Percentiles rank a stretch among this genome's conserved stretches.
These are phyloP conservation scores for Lactarius psammicola DNA, from an alignment of 768 basidiomycete genomes.

Conservation along the genomic window DNA sequence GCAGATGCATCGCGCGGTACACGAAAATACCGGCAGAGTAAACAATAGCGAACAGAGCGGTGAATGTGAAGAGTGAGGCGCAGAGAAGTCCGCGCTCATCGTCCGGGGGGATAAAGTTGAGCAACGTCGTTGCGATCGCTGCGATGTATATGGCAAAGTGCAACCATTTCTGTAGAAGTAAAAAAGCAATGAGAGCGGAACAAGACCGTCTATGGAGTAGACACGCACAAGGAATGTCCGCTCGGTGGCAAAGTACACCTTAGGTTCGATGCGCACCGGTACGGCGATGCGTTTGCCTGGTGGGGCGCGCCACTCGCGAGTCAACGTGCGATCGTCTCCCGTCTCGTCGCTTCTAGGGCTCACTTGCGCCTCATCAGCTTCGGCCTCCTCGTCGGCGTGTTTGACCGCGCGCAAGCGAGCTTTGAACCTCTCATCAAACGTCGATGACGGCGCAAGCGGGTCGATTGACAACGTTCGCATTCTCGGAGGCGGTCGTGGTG, in stretches of 20 bases:
- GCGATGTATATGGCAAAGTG: slow-evolving; percentile 85
- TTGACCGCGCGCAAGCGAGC: slow-evolving; percentile 54
- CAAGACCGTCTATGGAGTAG: slow-evolving; percentile 1
- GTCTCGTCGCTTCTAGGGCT: slow-evolving; percentile 18
- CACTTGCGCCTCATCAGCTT: slow-evolving; percentile 37
- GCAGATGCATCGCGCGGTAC: slow-evolving; percentile 66
- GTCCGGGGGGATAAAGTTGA: slow-evolving; percentile 77
- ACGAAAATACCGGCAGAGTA: slow-evolving; percentile 84
- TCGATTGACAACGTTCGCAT: slow-evolving; percentile 60
- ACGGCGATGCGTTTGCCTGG: slow-evolving; percentile 87
- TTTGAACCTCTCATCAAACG: slow-evolving; percentile 82
- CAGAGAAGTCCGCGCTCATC: slow-evolving; percentile 80
- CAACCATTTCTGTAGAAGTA: slow-evolving; percentile 73
- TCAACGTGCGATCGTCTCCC: slow-evolving; percentile 54
- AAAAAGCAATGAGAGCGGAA: not conserved
- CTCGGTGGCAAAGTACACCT: slow-evolving; percentile 96
- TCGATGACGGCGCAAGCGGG: slow-evolving; percentile 77
- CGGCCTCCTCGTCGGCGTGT: slow-evolving; percentile 40
- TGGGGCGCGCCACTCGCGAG: slow-evolving; percentile 73
- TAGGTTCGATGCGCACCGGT: slow-evolving; percentile 96
- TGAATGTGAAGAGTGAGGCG: slow-evolving; percentile 83
- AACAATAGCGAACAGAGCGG: slow-evolving; percentile 84
- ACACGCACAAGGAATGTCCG: slow-evolving; percentile 85
- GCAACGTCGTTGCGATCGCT: slow-evolving; percentile 83
- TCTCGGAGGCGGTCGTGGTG: slow-evolving; percentile 18